A percentile compares a stretch with the other conserved stretches of the same genome.
These are phyloP conservation scores for Aspergillus pseudotamarii DNA, from an alignment of 2,329 filamentous ascomycete species.

Conservation along the genomic window DNA sequence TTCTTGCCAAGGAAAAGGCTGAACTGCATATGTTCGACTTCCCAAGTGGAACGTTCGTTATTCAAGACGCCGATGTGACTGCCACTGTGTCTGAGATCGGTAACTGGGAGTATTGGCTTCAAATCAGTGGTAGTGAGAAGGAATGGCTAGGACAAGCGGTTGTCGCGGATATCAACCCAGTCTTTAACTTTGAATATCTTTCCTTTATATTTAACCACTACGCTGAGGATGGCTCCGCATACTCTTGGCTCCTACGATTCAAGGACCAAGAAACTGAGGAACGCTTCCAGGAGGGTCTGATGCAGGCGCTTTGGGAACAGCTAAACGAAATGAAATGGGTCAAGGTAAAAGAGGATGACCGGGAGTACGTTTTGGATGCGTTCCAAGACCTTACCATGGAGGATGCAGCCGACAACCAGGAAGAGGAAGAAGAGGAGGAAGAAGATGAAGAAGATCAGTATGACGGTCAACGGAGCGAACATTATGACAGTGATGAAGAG, in stretches of 20 bases:
- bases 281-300: slow-evolving; percentile 87
- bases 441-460: slow-evolving; percentile 65
- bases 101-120: slow-evolving; percentile 93
- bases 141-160: slow-evolving; percentile 88
- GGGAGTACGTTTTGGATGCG: slow-evolving; percentile 91
- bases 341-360: slow-evolving; percentile 88
- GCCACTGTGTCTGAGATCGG: slow-evolving; percentile 85
- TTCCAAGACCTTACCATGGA: slow-evolving; percentile 95
- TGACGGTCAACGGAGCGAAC: slow-evolving; percentile 69
- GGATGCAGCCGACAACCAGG: slow-evolving; percentile 62
- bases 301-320: slow-evolving; percentile 96
- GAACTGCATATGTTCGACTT: slow-evolving; percentile 96
- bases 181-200: slow-evolving; percentile 98
- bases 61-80: slow-evolving; percentile 74
- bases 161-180: slow-evolving; percentile 89
- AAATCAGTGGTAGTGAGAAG: slow-evolving; percentile 73
- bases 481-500: slow-evolving; percentile 76
- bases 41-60: slow-evolving; percentile 77
- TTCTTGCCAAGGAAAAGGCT: slow-evolving; percentile 73
- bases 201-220: slow-evolving; percentile 99
- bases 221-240: slow-evolving; percentile 80
- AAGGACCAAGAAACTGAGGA: slow-evolving; percentile 79
- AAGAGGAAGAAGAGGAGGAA: slow-evolving; percentile 60
- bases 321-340: slow-evolving; percentile 92
- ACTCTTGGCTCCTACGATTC: slow-evolving; percentile 94